Percentiles rank a stretch among this genome's conserved stretches.
phyloP scores from a whole-genome alignment of 148 eudicot genomes.

The Camellia granthamiana region DNA sequence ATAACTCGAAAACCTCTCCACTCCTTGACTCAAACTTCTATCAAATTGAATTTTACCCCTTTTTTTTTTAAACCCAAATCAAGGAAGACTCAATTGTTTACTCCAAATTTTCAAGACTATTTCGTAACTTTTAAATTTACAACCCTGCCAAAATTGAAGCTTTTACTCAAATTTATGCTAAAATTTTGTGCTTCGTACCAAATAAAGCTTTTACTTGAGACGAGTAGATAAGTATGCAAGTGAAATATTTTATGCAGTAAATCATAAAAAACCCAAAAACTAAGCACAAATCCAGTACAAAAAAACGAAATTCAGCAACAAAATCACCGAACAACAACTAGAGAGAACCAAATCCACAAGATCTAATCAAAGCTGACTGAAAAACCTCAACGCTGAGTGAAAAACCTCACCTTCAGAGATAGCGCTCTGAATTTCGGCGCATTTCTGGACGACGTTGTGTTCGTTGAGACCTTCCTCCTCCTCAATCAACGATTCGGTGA shows the following conservation, averaged over 20 bases:
- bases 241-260: background rate
- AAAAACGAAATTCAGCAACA: background rate
- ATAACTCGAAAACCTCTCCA: too few species aligned
- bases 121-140: too few species aligned
- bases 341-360: background rate
- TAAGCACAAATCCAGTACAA: constrained; percentile 1
- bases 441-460: constrained; percentile 55
- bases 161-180: too few species aligned
- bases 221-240: background rate
- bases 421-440: constrained; percentile 86
- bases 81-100: too few species aligned
- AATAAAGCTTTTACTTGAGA: background rate
- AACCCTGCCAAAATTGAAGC: too few species aligned
- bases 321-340: background rate
- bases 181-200: too few species aligned
- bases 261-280: background rate
- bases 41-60: too few species aligned
- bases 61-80: too few species aligned
- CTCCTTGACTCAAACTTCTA: too few species aligned
- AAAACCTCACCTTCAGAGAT: constrained; percentile 73
- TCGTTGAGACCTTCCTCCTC: constrained; percentile 81
- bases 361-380: constrained; percentile 5
- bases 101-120: too few species aligned
- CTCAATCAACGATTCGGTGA: constrained; percentile 60
- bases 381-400: constrained; percentile 18